Percentiles rank a stretch among this genome's conserved stretches.
Conservation (phyloP, 1,284 basidiomycete species). For the Vanrija pseudolonga region DNA sequence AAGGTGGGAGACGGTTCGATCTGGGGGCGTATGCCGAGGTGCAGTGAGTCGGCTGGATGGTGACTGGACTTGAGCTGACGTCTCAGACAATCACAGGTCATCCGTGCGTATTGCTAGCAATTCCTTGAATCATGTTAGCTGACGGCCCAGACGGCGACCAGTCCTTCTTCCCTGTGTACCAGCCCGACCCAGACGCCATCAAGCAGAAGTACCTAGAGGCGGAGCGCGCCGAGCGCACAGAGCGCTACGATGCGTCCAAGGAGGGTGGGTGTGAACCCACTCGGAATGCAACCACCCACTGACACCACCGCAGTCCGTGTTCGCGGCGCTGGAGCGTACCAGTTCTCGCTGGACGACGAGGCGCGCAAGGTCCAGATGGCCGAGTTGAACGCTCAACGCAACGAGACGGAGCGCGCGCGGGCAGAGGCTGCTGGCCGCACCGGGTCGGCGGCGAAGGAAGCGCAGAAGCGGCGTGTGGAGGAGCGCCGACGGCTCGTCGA, state of each 20-base stretch:
- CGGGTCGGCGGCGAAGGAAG: constrained; percentile 56
- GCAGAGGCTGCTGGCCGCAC: constrained; percentile 40
- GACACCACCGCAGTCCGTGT: constrained; percentile 54
- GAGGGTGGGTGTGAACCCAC: constrained; percentile 56
- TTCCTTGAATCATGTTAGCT: not conserved
- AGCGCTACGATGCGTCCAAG: constrained; percentile 74
- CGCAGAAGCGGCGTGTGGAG: constrained; percentile 76
- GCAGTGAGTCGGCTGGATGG: constrained; percentile 29
- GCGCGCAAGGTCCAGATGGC: constrained; percentile 72
- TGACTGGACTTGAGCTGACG: constrained; percentile 11
- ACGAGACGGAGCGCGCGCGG: constrained; percentile 67
- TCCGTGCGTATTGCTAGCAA: constrained; percentile 43
- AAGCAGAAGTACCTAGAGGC: constrained; percentile 72
- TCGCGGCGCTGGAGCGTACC: constrained; percentile 85
- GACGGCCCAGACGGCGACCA: constrained; percentile 59
- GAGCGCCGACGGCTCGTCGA: constrained; percentile 71
- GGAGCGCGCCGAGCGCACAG: constrained; percentile 62
- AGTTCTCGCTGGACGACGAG: constrained; percentile 78
- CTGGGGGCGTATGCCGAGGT: constrained; percentile 40
- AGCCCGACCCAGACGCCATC: constrained; percentile 73
- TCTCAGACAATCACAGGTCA: constrained; percentile 59
- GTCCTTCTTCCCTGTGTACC: constrained; percentile 76
- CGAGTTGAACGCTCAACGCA: constrained; percentile 61
- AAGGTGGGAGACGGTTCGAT: not conserved
- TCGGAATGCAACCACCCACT: not conserved